Evolutionary conservation across 2,329 filamentous ascomycete species (phyloP), one percentile per base, ranked within the genome.

Genomic region (Coniochaeta pulveracea): DNA sequence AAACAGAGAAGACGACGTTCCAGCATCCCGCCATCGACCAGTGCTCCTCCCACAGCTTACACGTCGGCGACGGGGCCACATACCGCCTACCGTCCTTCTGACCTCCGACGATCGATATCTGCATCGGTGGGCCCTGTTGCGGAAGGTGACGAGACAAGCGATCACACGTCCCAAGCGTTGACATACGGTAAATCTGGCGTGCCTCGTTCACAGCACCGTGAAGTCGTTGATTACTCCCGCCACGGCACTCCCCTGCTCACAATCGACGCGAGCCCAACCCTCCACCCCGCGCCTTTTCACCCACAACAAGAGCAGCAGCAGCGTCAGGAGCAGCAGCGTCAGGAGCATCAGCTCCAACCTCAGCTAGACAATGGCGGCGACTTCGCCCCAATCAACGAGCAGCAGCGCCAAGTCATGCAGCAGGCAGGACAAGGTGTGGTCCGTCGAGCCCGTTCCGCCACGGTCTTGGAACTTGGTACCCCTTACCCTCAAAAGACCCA

Each of bases 401-500:
- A 76, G 12, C 30, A 33, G 12, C 55, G 83, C 63, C 53, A 81
- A 67, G 55, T 80, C 64, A 65, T 84, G 73, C 61, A 79, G 64
- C 63, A 81, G 61, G 63, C 82, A 61, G 56, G 76, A 15, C 76
- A 78, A 40, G 84, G 80, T 39, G 85, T 85, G 38, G 80, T 91
- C 48, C 83, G 91, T 47, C 76, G 91, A 49, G 91, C 91, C 43
- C 80, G 89, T 44, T 95, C 88, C 45, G 89, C 91, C 34, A 96
- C 91, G 4, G 83, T 93, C 58, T 93, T 93, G 81, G 91, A 98
- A 58, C 74, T 95, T 42, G 86, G 85, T 19, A 31, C 19, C 28
- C 91, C 93, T 10, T 96, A 96, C 55, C 86, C 91, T 33, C 85
- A 93, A 54, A 98, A 98, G 61, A 94, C 88, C 25, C 91, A 98